These are phyloP conservation scores for Apiospora sp. DNA, from an alignment of 2,329 filamentous ascomycete genomes.

Conservation along the genomic window DNA sequence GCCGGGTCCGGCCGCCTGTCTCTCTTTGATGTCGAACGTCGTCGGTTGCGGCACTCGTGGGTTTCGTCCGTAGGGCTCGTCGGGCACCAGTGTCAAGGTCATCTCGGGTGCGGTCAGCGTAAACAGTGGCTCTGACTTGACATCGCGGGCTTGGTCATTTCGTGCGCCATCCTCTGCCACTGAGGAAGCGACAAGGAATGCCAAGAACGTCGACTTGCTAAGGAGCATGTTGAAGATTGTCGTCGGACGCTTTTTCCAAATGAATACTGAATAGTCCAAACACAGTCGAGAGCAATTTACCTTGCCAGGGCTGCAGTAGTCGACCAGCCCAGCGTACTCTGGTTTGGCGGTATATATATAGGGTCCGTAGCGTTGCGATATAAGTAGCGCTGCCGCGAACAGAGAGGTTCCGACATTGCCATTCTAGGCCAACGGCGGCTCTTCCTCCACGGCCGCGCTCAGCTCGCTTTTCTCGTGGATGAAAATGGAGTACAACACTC, in stretches of 20 bases:
- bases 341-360: too few relatives aligned
- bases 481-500: not conserved
- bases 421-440: not conserved
- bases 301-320: not conserved
- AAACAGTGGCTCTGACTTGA: not conserved
- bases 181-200: not conserved
- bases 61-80: slow-evolving; percentile 3
- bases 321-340: too few relatives aligned
- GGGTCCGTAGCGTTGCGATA: not conserved
- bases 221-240: not conserved
- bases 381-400: not conserved
- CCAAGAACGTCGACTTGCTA: not conserved
- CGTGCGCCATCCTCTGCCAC: not conserved
- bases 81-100: slow-evolving; percentile 10
- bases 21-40: too few relatives aligned
- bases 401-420: slow-evolving; percentile 3
- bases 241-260: not conserved
- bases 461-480: not conserved
- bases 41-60: not conserved
- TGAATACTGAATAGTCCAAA: not conserved
- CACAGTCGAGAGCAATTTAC: not conserved
- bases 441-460: not conserved
- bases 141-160: not conserved
- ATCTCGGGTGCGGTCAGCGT: not conserved
- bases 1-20: slow-evolving; percentile 27